Evolutionary conservation across 768 basidiomycete species (phyloP), one percentile per base, ranked within the genome.

Genomic region (Trametes gibbosa): DNA sequence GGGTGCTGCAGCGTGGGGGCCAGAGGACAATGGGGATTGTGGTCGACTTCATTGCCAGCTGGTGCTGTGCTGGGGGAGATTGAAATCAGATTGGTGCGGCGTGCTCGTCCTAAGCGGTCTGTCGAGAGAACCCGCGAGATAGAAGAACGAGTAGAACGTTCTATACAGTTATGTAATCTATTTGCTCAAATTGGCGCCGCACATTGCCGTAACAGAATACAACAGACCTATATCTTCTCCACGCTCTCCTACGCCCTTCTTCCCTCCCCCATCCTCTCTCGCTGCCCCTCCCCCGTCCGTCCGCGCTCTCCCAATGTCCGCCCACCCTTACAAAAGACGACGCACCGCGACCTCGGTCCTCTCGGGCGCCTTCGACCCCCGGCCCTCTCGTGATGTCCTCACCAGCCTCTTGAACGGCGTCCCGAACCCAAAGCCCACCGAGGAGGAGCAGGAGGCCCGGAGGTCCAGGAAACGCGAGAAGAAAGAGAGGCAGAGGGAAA

Each of bases 401-500:
- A 92, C 90, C 14, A 89, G 86, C 72, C 72, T 91, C 50, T 75
- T 92, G 67, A 91, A 91, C 67, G 89, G 89, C 50, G 86, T 90
- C 29, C 80, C 79, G 0, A 82, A 82, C 7, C 86, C 89, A 72
- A 79, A 82, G 60, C 79, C 74, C 16, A 81, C 84, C 25, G 87
- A 89, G 74, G 81, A 77, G 56, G 87, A 88, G 74, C 80, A 76
- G 61, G 81, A 83, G 69, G 65, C 75, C 42, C 78, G 80, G 64
- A 77, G 80, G 70, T 79, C 74, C 61, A 81, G 76, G 72, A 86
- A 80, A 72, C 76, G 75, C 64, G 81, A 82, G 70, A 58, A 62
- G 49, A 63, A 57, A 48, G 63, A 66, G 61, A 29, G 51, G 53
- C 57, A 57, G 46, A 50, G 45, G 56, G 68, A 68, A 65, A 63